Evolutionary conservation across 2,329 filamentous ascomycete species (phyloP).

Genomic region (Hirsutella rhossiliensis): DNA sequence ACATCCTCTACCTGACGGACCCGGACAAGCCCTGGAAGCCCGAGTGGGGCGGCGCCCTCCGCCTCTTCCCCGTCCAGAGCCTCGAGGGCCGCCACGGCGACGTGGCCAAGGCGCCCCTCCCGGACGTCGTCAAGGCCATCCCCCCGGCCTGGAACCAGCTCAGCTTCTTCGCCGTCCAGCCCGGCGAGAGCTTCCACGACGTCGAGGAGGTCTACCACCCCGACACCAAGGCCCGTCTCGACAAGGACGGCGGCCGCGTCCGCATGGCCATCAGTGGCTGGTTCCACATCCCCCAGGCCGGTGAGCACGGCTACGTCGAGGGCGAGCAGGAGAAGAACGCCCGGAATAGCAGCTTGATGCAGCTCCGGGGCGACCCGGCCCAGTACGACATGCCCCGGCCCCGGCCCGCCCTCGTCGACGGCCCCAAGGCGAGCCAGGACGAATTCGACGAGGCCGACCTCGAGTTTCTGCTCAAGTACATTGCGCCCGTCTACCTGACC

Average conservation of each 20-base stretch:
- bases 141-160: conserved; percentile 96
- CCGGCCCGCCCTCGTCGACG: conserved; percentile 36
- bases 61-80: conserved; percentile 65
- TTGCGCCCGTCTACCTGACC: conserved; percentile 81
- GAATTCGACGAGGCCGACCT: conserved; percentile 67
- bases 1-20: conserved; percentile 91
- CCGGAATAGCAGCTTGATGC: conserved; percentile 81
- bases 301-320: conserved; percentile 82
- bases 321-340: conserved; percentile 82
- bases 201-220: conserved; percentile 92
- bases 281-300: conserved; percentile 95
- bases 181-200: conserved; percentile 97
- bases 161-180: conserved; percentile 95
- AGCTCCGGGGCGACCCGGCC: conserved; percentile 84
- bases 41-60: conserved; percentile 85
- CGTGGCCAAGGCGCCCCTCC: conserved; percentile 65
- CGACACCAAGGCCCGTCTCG: conserved; percentile 43
- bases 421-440: conserved; percentile 32
- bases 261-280: conserved; percentile 98
- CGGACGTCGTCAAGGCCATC: conserved; percentile 70
- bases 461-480: conserved; percentile 81
- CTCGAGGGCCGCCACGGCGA: conserved; percentile 52
- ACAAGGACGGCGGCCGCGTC: conserved; percentile 61
- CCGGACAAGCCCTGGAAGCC: conserved; percentile 83
- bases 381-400: conserved; percentile 73